Evolutionary conservation across 2,329 filamentous ascomycete species (phyloP).

Genomic region (Fusarium guadeloupense): DNA sequence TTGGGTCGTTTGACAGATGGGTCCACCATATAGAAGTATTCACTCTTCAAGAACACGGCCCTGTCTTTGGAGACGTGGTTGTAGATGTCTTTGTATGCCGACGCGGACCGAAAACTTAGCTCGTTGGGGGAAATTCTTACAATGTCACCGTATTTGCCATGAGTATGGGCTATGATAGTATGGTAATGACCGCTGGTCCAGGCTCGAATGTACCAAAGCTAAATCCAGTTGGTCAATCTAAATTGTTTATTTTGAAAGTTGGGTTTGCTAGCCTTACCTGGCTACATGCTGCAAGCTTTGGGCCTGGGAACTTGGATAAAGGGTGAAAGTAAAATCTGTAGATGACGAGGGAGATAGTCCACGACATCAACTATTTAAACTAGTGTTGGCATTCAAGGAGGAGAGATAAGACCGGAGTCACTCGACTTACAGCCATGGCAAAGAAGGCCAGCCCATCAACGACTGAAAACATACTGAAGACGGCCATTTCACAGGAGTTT

Average conservation of each 20-base stretch:
- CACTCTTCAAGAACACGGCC: conserved; percentile 11
- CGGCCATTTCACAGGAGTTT: no score
- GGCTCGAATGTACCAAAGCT: conserved; percentile 5
- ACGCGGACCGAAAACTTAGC: conserved; percentile 15
- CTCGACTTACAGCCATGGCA: neutral
- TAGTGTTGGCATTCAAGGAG: neutral
- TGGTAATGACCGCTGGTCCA: conserved; percentile 1
- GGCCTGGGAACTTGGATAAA: conserved; percentile 35
- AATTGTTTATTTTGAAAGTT: fast-evolving
- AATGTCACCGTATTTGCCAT: conserved; percentile 31
- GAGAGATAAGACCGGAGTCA: fast-evolving
- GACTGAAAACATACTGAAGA: neutral
- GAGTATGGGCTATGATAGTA: neutral
- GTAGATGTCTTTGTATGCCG: conserved; percentile 34
- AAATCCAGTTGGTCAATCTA: neutral
- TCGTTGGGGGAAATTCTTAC: conserved; percentile 32
- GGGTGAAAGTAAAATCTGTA: conserved; percentile 35
- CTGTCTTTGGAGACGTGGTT: conserved; percentile 16
- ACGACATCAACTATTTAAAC: neutral
- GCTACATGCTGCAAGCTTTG: conserved; percentile 29
- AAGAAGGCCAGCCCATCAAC: neutral
- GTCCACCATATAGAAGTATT: conserved; percentile 7
- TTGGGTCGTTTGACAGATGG: neutral
- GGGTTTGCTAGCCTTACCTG: conserved; percentile 1
- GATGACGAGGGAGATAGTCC: neutral